A percentile compares a stretch with the other conserved stretches of the same genome.
phyloP scores from a whole-genome alignment of 192 early-diverging fungal species.

The Mortierella alpina region DNA sequence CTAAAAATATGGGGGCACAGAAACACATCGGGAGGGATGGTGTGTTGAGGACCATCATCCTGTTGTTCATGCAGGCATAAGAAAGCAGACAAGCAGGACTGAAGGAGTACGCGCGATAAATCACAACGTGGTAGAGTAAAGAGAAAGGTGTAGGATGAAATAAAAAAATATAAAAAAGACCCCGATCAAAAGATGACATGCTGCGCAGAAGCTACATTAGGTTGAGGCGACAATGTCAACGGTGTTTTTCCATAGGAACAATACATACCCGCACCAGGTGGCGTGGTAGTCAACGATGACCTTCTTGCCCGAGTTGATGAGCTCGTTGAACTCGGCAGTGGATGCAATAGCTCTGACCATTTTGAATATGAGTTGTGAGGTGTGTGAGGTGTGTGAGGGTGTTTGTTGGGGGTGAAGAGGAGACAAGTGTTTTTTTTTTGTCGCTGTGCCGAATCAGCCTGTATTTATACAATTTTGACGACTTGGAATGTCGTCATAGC shows the following conservation, averaged over 20 bases:
- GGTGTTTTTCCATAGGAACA: neutral
- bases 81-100: no score
- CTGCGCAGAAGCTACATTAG: conserved; percentile 12
- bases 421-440: neutral
- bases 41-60: no score
- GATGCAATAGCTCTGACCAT: conserved; percentile 53
- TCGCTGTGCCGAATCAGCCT: neutral
- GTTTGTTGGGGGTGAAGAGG: conserved; percentile 4
- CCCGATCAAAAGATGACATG: neutral
- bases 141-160: neutral
- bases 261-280: conserved; percentile 78
- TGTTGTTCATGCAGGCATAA: no score
- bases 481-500: neutral
- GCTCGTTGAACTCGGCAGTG: conserved; percentile 54
- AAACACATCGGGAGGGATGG: no score
- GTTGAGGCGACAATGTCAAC: neutral
- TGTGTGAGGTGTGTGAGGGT: conserved; percentile 1
- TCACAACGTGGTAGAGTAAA: no score
- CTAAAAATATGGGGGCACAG: no score
- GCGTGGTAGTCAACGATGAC: conserved; percentile 85
- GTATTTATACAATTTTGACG: neutral
- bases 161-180: neutral
- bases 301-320: conserved; percentile 57
- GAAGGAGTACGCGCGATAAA: no score
- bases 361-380: conserved; percentile 16